Base-by-base conservation (phyloP, 305 asterid genomes). In the Solanum hybrid region DNA sequence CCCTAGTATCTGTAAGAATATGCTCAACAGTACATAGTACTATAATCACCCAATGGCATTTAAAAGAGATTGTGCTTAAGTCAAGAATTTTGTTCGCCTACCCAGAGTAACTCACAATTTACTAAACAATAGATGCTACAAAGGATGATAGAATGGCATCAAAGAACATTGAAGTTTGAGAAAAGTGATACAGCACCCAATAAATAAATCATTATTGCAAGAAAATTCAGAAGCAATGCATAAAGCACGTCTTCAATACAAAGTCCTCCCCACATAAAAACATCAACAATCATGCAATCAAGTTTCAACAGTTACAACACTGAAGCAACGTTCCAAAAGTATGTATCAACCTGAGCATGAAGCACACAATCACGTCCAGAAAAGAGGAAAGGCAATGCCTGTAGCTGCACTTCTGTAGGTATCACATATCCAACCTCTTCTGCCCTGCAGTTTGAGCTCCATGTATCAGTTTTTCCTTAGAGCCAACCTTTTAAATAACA, bases 291-390 rank as follows among this genome's bases (percentile, higher is more conserved):
- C 76, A 84, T 20, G 29, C 29, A 84, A 12, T 20, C 88, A 31
- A 84, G 31, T 17, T 82, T 41, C 73, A 83, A 41, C 27, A 83
- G 22, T 32, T 84, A 51, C 76, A 51, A 51, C 41, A 84, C 33
- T 22, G 73, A 29, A 34, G 51, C 51, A 31, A 31, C n/a, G 36
- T n/a, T 57, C 14, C 38, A 75, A 3, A 39, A 88, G 34, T 84
- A 33, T 31, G 89, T 32, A 91, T 89, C 90, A 89, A 97, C 99
- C 99, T 97, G 99, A 90, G 99, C 98, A 89, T 96, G 99, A 92
- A 97, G 94, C 91, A 97, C 94, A 90, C 97, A 95, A 90, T 97
- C 99, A 82, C 94, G 93, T 34, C 99, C 99, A 39, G 97, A 93
- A 89, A 95, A 94, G 33, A 97, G 94, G 89, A 95, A 90, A 17